Evolutionary conservation across 106 monocot genomes (phyloP), one percentile per base, ranked within the genome.

Genomic region (Allium sativum): DNA sequence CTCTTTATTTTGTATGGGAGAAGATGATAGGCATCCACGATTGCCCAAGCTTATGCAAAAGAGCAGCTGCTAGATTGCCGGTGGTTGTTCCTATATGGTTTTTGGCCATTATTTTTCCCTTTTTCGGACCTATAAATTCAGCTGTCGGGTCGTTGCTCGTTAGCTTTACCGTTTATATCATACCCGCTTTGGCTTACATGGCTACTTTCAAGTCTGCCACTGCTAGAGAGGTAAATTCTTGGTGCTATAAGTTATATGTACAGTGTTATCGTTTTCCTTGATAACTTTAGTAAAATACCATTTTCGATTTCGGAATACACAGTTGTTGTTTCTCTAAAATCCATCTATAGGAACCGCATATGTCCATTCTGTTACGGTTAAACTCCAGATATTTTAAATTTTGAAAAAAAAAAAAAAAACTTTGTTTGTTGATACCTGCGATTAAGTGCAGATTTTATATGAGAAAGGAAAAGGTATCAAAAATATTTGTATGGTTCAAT

Each of bases 1-100:
- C 94, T 51, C 81, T 94, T 42, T 94, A 94, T 76, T 90, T 94
- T 60, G 94, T 94, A 11, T 94, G 94, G 94, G 94, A 94, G 74
- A 94, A 94, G 74, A 56, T 67, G 31, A 79, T 94, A 46, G 94
- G 94, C n/a, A 73, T 94, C 20, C 94, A 94, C 68, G 86, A 94
- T 21, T 94, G 94, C 71, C 75, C 72, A 42, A 86, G 86, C 77
- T 42, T 94, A n/a, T 90, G 83, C 74, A 89, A 82, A 74, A 77
- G 94, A 14, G 94, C 94, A 6, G 94, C 86, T 7, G 94, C 89
- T 9, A 67, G 94, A 21, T 79, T 94, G 15, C 94, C 94, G 10
- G 94, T 94, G 14, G 94, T 94, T 11, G 44, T 94, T 5, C 94
- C 94, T 22, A 90, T 94, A 21, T 95, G 94, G 94, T 95, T 95